phyloP scores from a whole-genome alignment of 164 flowering plant genomes.

The Annona cherimola region DNA sequence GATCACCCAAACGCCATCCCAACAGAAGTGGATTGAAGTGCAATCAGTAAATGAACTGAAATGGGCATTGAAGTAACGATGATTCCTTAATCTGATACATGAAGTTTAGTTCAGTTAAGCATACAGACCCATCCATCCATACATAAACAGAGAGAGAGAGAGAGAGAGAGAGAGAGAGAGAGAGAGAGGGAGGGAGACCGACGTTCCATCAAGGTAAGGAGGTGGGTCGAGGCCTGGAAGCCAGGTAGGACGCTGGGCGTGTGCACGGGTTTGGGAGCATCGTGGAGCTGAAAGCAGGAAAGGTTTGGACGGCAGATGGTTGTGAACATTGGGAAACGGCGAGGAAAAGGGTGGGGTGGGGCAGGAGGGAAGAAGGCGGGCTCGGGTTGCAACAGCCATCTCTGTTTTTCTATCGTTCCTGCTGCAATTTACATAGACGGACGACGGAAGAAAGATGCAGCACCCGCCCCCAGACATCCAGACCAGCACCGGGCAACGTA shows the following conservation, averaged over 20 bases:
- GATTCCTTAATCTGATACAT: no score
- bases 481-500: not conserved
- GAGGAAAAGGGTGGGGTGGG: constrained; percentile 22
- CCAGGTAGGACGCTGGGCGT: constrained; percentile 84
- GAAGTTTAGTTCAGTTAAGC: not conserved
- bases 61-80: no score
- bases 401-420: no score
- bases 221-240: constrained; percentile 96
- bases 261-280: constrained; percentile 14
- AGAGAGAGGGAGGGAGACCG: constrained; percentile 7
- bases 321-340: not conserved
- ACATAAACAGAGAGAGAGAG: constrained; percentile 4
- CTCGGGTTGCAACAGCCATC: constrained; percentile 43
- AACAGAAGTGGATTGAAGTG: no score
- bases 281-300: not conserved
- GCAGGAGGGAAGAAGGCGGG: constrained; percentile 24
- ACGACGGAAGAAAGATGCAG: no score
- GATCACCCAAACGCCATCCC: no score
- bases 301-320: not conserved
- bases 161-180: constrained; percentile 4
- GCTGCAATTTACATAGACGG: no score
- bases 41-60: no score
- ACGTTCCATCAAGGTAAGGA: constrained; percentile 86
- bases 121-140: not conserved
- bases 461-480: no score